Conservation (phyloP, 495 filamentous ascomycete species). For the Jackrogersella minutella region DNA sequence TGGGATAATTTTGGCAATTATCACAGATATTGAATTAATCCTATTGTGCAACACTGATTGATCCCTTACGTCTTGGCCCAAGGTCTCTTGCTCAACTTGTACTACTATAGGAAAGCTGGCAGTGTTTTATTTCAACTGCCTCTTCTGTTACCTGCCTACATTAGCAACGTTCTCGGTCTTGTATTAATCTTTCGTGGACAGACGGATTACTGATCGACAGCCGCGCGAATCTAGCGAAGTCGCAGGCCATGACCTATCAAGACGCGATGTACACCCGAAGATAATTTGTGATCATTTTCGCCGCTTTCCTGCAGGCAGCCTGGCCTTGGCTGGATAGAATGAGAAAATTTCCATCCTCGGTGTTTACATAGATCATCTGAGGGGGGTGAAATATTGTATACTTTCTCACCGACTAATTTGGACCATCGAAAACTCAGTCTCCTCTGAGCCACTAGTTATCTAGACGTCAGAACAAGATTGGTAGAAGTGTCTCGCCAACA, state of each 20-base stretch:
- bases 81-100: conserved; percentile 10
- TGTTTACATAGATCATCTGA: background rate
- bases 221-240: conserved; percentile 7
- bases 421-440: background rate
- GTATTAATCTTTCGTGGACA: background rate
- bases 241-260: background rate
- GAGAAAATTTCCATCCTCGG: background rate
- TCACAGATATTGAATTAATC: conserved; percentile 27
- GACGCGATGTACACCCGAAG: background rate
- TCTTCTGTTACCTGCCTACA: background rate
- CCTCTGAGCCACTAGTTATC: conserved; percentile 3
- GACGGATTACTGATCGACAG: background rate
- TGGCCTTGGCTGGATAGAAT: conserved; percentile 1
- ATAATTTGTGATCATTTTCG: conserved; percentile 10
- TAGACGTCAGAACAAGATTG: conserved; percentile 14
- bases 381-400: conserved; percentile 1
- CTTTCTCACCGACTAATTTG: conserved; percentile 24
- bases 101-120: background rate
- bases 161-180: background rate
- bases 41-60: conserved; percentile 15
- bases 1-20: conserved; percentile 15
- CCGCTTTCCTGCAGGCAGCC: conserved; percentile 4
- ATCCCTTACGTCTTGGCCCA: conserved; percentile 10
- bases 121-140: conserved; percentile 5
- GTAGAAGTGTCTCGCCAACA: conserved; percentile 16